Evolutionary conservation across 441 rosid genomes (phyloP), one percentile per base, ranked within the genome.

Genomic region (Gossypium trilobum): DNA sequence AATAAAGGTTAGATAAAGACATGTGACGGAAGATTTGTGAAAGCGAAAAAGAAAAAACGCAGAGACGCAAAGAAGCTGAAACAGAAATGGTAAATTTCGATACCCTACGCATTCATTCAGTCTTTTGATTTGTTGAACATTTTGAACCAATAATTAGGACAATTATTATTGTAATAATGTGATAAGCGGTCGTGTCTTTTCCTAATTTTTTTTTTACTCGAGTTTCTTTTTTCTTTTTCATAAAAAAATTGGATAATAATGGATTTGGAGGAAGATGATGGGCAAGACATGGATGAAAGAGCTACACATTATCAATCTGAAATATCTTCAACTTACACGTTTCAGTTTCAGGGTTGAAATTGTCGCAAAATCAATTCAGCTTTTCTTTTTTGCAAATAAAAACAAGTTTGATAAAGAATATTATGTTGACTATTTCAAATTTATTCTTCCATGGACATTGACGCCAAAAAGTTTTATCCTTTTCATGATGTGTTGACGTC

Each of bases 11-110:
- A 29, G 71, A 64, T 20, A 31, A 63, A 63, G 55, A 63, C 70
- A 6, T 14, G 51, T 63, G 22, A 73, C 5, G 25, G 42, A 39
- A 11, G 61, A 54, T 1, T 22, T 42, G 1, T 16, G 25, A 59
- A 42, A 61, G 16, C 36, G 74, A 46, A 27, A 46, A 23, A 71
- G 5, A 44, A 7, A 57, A 50, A 1, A 27, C 25, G 14, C 17
- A 22, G 25, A 2, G 23, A 29, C 6, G 58, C 25, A 67, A 17
- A 25, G 16, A 66, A 20, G n/a, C 51, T 58, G 2, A 8, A 58
- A 60, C 74, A 59, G 7, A 72, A 72, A 14, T 60, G 58, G 50
- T 48, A 27, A 48, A 31, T 50, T 70, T 70, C 33, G 31, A 58
- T 48, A 22, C 57, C 60, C 33, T 39, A 62, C 68, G 58, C 23